Percentiles rank a stretch among this genome's conserved stretches.
phyloP scores from a whole-genome alignment of 2,329 filamentous ascomycete species.

The Fonsecaea nubica region DNA sequence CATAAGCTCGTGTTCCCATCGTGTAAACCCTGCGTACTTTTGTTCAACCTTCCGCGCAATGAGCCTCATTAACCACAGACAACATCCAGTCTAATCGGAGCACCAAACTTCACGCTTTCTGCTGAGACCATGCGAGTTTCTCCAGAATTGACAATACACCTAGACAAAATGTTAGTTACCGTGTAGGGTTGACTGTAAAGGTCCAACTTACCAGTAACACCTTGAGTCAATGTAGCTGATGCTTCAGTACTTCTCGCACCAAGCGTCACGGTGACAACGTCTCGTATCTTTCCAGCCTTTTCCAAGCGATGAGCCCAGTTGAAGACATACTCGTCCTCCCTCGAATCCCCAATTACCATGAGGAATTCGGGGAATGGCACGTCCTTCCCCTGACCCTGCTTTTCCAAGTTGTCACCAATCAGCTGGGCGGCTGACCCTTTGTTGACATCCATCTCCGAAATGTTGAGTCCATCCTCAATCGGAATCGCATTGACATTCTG shows the following conservation, averaged over 20 bases:
- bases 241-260: slow-evolving; percentile 89
- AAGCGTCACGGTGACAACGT: slow-evolving; percentile 84
- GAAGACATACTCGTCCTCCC: slow-evolving; percentile 93
- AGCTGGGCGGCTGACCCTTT: slow-evolving; percentile 82
- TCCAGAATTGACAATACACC: slow-evolving; percentile 35
- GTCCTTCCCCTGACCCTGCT: slow-evolving; percentile 55
- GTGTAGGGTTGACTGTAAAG: background rate
- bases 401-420: slow-evolving; percentile 69
- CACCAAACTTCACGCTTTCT: slow-evolving; percentile 7
- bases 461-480: slow-evolving; percentile 77
- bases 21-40: background rate
- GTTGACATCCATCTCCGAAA: slow-evolving; percentile 85
- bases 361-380: slow-evolving; percentile 73
- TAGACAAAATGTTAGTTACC: slow-evolving; percentile 8
- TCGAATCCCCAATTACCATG: slow-evolving; percentile 86
- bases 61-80: background rate
- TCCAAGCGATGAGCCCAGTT: slow-evolving; percentile 86
- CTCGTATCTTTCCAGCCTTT: slow-evolving; percentile 63
- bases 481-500: slow-evolving; percentile 85
- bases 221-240: slow-evolving; percentile 82
- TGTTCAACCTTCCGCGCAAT: background rate
- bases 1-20: slow-evolving; percentile 7
- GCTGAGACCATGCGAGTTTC: slow-evolving; percentile 22
- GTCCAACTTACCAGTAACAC: slow-evolving; percentile 73
- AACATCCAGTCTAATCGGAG: background rate